Evolutionary conservation across 2,329 filamentous ascomycete species (phyloP).

Genomic region (Botrytis galanthina): DNA sequence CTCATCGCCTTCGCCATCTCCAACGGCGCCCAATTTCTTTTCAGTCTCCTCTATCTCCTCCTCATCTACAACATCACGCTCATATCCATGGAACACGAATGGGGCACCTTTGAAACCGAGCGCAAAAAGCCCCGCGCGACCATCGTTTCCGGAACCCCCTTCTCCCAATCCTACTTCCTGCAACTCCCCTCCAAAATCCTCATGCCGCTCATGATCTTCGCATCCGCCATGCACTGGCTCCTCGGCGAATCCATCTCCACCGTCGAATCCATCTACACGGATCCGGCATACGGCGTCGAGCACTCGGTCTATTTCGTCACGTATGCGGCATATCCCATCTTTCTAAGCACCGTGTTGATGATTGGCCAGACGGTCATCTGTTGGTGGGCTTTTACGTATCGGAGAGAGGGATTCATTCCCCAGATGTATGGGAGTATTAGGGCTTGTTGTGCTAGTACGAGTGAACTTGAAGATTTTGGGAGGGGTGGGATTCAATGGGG

Average conservation of each 20-base stretch:
- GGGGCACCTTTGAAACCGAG: constrained; percentile 26
- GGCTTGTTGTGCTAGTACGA: constrained; percentile 27
- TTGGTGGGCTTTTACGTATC: constrained; percentile 30
- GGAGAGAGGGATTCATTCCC: constrained; percentile 28
- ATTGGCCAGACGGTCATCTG: constrained; percentile 26
- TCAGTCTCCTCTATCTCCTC: constrained; percentile 26
- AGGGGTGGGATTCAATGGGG: constrained; percentile 25
- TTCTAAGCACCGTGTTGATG: constrained; percentile 27
- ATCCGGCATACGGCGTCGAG: constrained; percentile 22
- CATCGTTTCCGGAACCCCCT: constrained; percentile 24
- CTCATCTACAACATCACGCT: constrained; percentile 30
- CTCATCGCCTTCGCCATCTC: constrained; percentile 28
- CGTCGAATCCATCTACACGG: constrained; percentile 27
- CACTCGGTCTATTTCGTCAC: constrained; percentile 27
- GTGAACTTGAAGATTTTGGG: constrained; percentile 26
- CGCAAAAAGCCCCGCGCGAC: constrained; percentile 25
- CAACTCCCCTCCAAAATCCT: constrained; percentile 27
- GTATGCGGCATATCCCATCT: constrained; percentile 28
- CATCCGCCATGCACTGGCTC: constrained; percentile 30
- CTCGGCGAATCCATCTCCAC: constrained; percentile 28
- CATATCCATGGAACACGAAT: constrained; percentile 32
- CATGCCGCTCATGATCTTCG: constrained; percentile 26
- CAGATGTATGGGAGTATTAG: constrained; percentile 31
- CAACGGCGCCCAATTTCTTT: constrained; percentile 29
- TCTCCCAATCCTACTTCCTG: constrained; percentile 29